Evolutionary conservation across 805 yeast genomes (phyloP), one percentile per base, ranked within the genome.

Genomic region (Myxozyma nipponensis): DNA sequence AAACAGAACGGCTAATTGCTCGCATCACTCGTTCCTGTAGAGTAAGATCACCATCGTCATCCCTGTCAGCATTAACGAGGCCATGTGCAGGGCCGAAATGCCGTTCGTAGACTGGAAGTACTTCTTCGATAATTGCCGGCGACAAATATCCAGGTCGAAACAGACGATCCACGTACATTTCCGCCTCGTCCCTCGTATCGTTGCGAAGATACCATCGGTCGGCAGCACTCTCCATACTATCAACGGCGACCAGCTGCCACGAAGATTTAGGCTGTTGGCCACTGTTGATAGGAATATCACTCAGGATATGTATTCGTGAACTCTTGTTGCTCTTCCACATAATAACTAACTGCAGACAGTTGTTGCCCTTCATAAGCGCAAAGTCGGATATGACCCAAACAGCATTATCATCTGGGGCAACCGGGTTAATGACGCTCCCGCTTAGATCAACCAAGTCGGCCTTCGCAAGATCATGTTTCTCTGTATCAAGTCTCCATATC

Each of bases 321-420:
- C 77, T 72, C 1, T 78, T 73, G 54, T 83, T 82, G 57, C 85
- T 78, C 61, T 82, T 83, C 86, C 86, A 81, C 30, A 83, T 66
- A 0, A 73, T 69, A 63, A 73, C 67, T 2, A 77, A 54, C 39
- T 69, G 67, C 19, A 73, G 47, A 34, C 56, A 47, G 3, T 35
- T 35, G 6, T n/a, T 50, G 42, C 13, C 23, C 36, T 6, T 44
- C 39, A 1, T 50, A 13, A 52, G 24, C 15, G 44, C 34, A 56
- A 71, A 73, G 56, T 78, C 82, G 50, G 75, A 72, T 39, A 78
- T 67, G 36, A 72, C 66, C 82, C 82, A 79, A 18, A 72, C 64
- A 1, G 75, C 64, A 26, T 62, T 66, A 2, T 63, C 55, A 39
- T 67, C 69, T 3, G 74, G 74, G n/a, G 68, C 48, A 1, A 43